phyloP scores from a whole-genome alignment of 768 basidiomycete genomes.

The Lactifluus subvellereus region DNA sequence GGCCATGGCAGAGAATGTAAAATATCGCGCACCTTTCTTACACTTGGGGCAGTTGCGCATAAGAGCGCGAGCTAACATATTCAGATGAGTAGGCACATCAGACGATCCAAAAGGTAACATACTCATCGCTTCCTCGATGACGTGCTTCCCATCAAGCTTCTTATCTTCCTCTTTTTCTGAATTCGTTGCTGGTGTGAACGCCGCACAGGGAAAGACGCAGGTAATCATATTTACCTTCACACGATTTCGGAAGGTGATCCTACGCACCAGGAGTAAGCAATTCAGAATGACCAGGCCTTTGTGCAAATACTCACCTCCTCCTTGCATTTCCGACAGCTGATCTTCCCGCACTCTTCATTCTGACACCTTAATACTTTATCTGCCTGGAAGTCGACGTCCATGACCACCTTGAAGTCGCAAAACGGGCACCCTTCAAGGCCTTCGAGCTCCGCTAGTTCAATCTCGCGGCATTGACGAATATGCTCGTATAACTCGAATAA shows the following conservation, averaged over 20 bases:
- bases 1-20: neutral
- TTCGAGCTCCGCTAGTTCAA: conserved; percentile 71
- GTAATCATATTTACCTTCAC: conserved; percentile 48
- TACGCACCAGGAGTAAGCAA: conserved; percentile 27
- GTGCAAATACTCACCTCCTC: conserved; percentile 44
- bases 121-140: conserved; percentile 94
- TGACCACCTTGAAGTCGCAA: conserved; percentile 74
- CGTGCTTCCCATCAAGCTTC: conserved; percentile 66
- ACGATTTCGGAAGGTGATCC: conserved; percentile 80
- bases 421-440: conserved; percentile 86
- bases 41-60: conserved; percentile 89
- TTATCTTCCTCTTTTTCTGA: conserved; percentile 72
- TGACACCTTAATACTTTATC: conserved; percentile 41
- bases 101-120: conserved; percentile 25
- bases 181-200: conserved; percentile 11
- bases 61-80: conserved; percentile 57
- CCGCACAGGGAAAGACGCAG: neutral
- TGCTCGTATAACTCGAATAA: conserved; percentile 66
- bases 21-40: conserved; percentile 50
- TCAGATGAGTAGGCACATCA: conserved; percentile 8
- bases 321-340: conserved; percentile 79
- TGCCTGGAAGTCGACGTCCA: conserved; percentile 41
- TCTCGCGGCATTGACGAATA: conserved; percentile 71
- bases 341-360: conserved; percentile 60
- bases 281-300: neutral